These are phyloP conservation scores for Cornus kousa DNA, from an alignment of 148 eudicot species.

Conservation along the genomic window DNA sequence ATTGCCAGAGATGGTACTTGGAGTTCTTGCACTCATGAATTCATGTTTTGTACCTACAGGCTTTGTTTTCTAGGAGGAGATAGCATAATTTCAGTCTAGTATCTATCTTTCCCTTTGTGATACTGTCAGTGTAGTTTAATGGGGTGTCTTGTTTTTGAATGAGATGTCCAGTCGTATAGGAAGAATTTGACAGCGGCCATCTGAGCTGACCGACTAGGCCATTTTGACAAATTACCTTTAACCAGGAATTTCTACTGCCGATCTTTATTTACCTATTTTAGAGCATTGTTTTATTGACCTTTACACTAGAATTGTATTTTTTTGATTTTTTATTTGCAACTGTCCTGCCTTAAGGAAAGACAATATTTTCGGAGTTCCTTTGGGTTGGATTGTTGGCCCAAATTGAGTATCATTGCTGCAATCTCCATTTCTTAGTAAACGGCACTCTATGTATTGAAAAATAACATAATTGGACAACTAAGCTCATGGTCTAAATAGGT, in stretches of 20 bases:
- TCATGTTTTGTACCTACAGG: neutral
- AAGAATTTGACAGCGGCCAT: no score
- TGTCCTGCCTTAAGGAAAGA: neutral
- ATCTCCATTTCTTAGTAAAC: neutral
- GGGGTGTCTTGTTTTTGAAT: no score
- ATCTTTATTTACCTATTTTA: no score
- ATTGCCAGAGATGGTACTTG: neutral
- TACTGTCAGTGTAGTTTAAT: neutral
- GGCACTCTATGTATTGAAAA: neutral
- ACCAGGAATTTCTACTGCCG: no score
- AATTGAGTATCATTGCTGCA: neutral
- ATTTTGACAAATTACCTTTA: no score
- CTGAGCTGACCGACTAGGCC: no score
- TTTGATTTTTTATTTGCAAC: neutral
- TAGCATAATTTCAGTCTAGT: no score
- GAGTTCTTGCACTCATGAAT: neutral
- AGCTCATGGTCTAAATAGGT: neutral
- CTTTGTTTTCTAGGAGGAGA: no score
- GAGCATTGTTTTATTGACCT: no score
- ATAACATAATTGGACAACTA: neutral
- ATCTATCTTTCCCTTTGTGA: neutral
- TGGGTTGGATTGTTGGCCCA: neutral
- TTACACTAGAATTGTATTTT: neutral
- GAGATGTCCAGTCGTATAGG: no score
- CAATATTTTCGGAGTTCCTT: neutral